phyloP scores from a whole-genome alignment of 1,139 yeast species.

The Arxiozyma slooffiae region DNA sequence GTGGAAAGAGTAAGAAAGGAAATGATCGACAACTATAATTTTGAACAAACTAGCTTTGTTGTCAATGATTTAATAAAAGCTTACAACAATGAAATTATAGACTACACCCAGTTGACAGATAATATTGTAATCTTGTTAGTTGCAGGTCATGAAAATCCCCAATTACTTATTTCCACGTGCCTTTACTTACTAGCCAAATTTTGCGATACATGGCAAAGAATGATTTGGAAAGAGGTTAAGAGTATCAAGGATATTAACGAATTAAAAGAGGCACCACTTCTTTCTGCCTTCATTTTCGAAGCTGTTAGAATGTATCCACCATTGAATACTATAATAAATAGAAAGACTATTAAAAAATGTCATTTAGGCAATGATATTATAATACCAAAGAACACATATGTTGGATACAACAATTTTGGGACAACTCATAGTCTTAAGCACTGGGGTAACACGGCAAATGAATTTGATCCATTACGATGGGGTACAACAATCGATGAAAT shows the following conservation, averaged over 20 bases:
- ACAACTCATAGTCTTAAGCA: conserved; percentile 42
- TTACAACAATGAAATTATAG: conserved; percentile 32
- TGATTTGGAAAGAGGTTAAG: conserved; percentile 31
- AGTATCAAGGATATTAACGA: conserved; percentile 4
- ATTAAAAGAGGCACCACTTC: conserved; percentile 22
- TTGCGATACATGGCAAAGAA: conserved; percentile 32
- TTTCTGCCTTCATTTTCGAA: conserved; percentile 41
- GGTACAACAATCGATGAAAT: conserved; percentile 36
- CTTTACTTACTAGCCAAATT: conserved; percentile 41
- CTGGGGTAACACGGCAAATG: conserved; percentile 45
- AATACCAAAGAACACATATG: conserved; percentile 46
- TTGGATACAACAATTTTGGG: conserved; percentile 50
- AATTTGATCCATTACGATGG: conserved; percentile 51
- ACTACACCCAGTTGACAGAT: conserved; percentile 43
- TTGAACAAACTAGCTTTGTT: conserved; percentile 29
- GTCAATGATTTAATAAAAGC: conserved; percentile 35
- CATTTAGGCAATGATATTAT: conserved; percentile 36
- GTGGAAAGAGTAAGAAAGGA: conserved; percentile 27
- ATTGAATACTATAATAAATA: conserved; percentile 47
- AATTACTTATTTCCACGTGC: conserved; percentile 41
- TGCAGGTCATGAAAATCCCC: conserved; percentile 60
- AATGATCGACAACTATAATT: conserved; percentile 27
- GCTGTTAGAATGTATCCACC: conserved; percentile 49
- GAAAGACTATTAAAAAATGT: conserved; percentile 36
- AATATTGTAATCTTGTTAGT: conserved; percentile 50